Percentiles rank a stretch among this genome's conserved stretches.
phyloP scores from a whole-genome alignment of 23 red algal genomes.

The Gracilaria caudata region DNA sequence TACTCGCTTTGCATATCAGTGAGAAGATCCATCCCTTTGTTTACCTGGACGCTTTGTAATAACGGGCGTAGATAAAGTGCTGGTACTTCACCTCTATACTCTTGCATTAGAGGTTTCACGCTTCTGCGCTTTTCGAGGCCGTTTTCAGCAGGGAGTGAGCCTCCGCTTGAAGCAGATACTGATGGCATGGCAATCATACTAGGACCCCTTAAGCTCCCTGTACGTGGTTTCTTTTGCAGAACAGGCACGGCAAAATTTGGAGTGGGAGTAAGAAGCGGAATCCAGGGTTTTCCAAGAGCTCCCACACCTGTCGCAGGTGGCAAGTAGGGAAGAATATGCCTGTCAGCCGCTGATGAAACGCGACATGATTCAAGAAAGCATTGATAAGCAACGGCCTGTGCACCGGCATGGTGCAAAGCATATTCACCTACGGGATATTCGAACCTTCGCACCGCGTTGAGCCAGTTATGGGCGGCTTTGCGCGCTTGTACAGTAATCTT shows the following conservation, averaged over 20 bases:
- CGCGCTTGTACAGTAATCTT: conserved; percentile 46
- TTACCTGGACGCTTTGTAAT: conserved; percentile 45
- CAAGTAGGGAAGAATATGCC: conserved; percentile 19
- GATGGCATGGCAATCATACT: neutral
- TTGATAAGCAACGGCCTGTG: conserved; percentile 25
- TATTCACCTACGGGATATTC: conserved; percentile 42
- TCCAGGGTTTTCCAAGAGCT: conserved; percentile 10
- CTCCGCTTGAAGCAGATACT: neutral
- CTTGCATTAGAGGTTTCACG: conserved; percentile 7
- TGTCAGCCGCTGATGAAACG: conserved; percentile 5
- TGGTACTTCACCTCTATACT: conserved; percentile 48
- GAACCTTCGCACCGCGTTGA: conserved; percentile 29
- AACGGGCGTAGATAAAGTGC: conserved; percentile 37
- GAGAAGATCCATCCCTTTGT: conserved; percentile 52
- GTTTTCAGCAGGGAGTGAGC: neutral
- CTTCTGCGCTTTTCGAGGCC: neutral
- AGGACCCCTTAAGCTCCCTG: neutral
- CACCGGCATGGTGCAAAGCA: conserved; percentile 41
- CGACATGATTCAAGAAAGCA: conserved; percentile 41
- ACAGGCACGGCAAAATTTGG: neutral
- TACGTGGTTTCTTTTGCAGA: neutral
- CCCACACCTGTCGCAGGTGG: neutral
- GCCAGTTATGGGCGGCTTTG: conserved; percentile 29
- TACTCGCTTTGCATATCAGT: conserved; percentile 58
- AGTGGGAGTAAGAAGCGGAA: neutral